phyloP scores from a whole-genome alignment of 1,284 basidiomycete genomes.

The Sporisorium iseilematis-ciliati region DNA sequence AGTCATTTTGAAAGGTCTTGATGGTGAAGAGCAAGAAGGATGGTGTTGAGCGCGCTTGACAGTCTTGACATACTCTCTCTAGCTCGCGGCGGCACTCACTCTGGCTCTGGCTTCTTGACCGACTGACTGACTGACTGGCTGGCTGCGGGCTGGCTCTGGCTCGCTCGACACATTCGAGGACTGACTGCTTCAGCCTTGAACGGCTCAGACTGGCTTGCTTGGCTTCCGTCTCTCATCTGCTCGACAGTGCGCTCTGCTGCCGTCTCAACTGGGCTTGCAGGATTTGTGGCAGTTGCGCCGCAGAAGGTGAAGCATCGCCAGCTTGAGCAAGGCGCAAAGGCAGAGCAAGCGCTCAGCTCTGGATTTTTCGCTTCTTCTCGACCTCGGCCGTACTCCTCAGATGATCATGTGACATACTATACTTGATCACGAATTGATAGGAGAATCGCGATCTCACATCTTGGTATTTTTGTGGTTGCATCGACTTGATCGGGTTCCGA shows the following conservation, averaged over 20 bases:
- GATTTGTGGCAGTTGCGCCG: not conserved
- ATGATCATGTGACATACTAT: slow-evolving; percentile 7
- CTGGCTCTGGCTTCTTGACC: slow-evolving; percentile 3
- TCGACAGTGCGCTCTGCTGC: not conserved
- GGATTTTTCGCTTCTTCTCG: not conserved
- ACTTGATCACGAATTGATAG: not conserved
- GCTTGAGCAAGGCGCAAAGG: not conserved
- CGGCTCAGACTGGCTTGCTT: not conserved
- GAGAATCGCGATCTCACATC: not conserved
- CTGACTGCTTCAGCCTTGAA: not conserved
- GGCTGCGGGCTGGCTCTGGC: not conserved
- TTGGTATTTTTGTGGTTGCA: not conserved
- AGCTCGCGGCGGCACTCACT: not conserved
- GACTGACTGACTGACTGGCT: not conserved
- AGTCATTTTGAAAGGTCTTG: slow-evolving; percentile 74
- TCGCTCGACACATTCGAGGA: too few species aligned
- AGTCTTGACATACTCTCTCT: slow-evolving; percentile 20
- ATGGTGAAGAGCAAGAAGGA: slow-evolving; percentile 49
- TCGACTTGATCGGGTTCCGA: too few species aligned
- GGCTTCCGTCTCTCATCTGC: not conserved
- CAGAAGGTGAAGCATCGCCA: not conserved
- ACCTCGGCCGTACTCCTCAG: not conserved
- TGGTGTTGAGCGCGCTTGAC: slow-evolving; percentile 26
- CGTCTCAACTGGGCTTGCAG: not conserved
- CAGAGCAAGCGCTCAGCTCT: not conserved